A percentile compares a stretch with the other conserved stretches of the same genome.
These are phyloP conservation scores for Leccinum variicolor DNA, from an alignment of 768 basidiomycete species.

Conservation along the genomic window DNA sequence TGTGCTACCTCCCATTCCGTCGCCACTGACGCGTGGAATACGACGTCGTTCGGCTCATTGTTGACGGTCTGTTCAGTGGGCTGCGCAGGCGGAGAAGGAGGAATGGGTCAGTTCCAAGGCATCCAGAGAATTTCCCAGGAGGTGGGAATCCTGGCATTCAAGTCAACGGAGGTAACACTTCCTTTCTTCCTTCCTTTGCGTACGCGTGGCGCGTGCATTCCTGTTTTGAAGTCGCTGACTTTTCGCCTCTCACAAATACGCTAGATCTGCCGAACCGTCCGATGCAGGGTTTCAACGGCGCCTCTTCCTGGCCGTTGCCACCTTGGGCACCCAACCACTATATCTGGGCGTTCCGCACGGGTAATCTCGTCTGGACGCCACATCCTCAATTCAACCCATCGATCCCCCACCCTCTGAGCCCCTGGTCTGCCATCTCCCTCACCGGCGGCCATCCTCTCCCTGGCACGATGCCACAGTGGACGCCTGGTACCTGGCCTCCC, in stretches of 20 bases:
- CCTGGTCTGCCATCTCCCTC: conserved; percentile 15
- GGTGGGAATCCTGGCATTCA: conserved; percentile 21
- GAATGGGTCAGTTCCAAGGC: neutral
- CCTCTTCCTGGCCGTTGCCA: conserved; percentile 9
- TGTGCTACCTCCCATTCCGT: neutral
- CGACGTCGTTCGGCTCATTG: conserved; percentile 5
- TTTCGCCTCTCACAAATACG: neutral
- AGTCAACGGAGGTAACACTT: conserved; percentile 12
- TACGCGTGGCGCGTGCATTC: neutral
- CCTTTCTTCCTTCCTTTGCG: neutral
- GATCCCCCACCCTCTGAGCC: conserved; percentile 6
- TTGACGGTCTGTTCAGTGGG: conserved; percentile 6
- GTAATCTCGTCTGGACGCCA: conserved; percentile 25
- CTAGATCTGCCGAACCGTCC: conserved; percentile 6
- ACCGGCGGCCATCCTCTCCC: conserved; percentile 25
- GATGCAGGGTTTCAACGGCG: neutral
- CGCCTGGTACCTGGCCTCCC: conserved; percentile 27
- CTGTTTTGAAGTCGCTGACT: conserved; percentile 1
- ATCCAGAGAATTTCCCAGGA: conserved; percentile 12
- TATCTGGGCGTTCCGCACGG: conserved; percentile 22
- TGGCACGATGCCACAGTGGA: conserved; percentile 25
- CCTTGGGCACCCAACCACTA: conserved; percentile 17
- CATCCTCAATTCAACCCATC: conserved; percentile 15
- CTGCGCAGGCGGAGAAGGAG: neutral
- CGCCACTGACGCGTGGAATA: neutral